phyloP scores from a whole-genome alignment of 208 protist genomes.

The Trypanosoma melophagium region DNA sequence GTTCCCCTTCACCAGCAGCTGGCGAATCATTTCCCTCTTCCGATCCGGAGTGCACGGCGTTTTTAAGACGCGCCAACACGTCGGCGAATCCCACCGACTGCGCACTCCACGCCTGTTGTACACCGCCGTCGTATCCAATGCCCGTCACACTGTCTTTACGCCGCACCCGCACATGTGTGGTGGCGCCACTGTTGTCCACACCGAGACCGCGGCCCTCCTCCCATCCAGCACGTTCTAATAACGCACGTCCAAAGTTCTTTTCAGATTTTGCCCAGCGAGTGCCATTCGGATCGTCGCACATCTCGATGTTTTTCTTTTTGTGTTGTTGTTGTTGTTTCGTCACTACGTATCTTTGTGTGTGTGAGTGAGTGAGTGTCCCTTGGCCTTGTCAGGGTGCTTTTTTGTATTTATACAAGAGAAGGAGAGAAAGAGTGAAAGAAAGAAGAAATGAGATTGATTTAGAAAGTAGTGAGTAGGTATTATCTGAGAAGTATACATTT shows the following conservation, averaged over 20 bases:
- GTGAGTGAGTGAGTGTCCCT: no score
- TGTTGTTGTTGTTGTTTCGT: neutral
- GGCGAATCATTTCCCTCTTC: no score
- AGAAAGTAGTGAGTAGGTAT: no score
- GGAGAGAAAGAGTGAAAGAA: no score
- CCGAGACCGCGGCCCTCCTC: constrained; percentile 87
- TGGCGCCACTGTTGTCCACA: constrained; percentile 77
- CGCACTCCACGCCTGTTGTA: constrained; percentile 82
- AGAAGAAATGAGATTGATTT: no score
- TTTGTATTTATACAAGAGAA: no score
- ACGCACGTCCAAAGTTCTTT: constrained; percentile 77
- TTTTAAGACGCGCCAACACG: constrained; percentile 77
- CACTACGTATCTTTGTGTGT: neutral
- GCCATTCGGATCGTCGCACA: constrained; percentile 84
- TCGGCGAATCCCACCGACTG: constrained; percentile 89
- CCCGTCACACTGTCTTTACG: constrained; percentile 88
- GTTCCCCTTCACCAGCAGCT: no score
- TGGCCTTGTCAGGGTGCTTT: no score
- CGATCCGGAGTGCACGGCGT: no score
- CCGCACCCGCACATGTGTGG: constrained; percentile 84
- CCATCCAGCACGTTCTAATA: constrained; percentile 92
- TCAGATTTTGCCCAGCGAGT: constrained; percentile 80
- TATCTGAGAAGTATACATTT: no score
- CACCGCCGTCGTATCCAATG: constrained; percentile 78
- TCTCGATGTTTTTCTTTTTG: constrained; percentile 16